A percentile compares a stretch with the other conserved stretches of the same genome.
Conservation (phyloP, 169 alveolate genomes). For the Miamiensis avidus region DNA sequence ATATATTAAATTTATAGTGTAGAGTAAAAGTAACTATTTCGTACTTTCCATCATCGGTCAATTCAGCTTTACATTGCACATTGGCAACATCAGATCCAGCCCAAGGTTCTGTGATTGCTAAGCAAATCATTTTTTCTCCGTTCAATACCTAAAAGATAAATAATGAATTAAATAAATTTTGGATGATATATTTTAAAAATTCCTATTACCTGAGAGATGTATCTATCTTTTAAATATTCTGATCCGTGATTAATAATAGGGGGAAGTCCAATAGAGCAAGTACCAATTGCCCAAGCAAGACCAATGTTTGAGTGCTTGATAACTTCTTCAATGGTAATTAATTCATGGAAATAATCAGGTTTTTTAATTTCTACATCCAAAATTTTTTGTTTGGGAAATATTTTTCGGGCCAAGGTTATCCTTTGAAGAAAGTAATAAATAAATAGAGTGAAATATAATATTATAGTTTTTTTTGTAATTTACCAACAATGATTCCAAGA, state of each 20-base stretch:
- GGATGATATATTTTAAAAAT: not conserved
- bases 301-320: not conserved
- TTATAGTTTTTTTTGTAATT: too few relatives aligned
- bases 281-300: not conserved
- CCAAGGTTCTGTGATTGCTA: slow-evolving; percentile 55
- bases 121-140: slow-evolving; percentile 45
- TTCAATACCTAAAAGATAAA: slow-evolving; percentile 3
- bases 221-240: slow-evolving; percentile 4
- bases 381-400: not conserved
- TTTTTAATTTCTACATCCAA: slow-evolving; percentile 1
- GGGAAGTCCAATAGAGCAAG: slow-evolving; percentile 39
- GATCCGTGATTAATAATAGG: slow-evolving; percentile 46
- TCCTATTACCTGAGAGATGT: not conserved
- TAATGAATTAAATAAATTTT: too few relatives aligned
- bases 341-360: slow-evolving; percentile 18
- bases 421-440: not conserved
- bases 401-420: not conserved
- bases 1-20: not conserved
- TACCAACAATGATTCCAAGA: not conserved
- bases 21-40: not conserved
- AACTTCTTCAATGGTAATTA: not conserved
- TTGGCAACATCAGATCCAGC: slow-evolving; percentile 49
- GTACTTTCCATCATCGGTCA: slow-evolving; percentile 25
- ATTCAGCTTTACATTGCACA: slow-evolving; percentile 39
- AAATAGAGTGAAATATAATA: too few relatives aligned